phyloP scores from a whole-genome alignment of 2,329 filamentous ascomycete species.

The Pleoardoris graminearum region DNA sequence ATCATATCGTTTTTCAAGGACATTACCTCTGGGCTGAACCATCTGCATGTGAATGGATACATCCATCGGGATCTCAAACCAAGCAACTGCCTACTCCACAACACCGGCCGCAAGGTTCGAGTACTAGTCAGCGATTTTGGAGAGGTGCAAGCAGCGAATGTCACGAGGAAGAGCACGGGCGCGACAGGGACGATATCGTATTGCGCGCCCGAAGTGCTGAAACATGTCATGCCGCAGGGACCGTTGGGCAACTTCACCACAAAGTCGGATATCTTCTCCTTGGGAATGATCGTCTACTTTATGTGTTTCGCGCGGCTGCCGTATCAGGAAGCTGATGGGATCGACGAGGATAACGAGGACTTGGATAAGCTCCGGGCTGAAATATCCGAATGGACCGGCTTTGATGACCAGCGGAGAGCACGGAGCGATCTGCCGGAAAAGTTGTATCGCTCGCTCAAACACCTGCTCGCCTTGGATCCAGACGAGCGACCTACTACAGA shows the following conservation, averaged over 20 bases:
- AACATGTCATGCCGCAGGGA: conserved; percentile 64
- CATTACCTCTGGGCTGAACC: conserved; percentile 87
- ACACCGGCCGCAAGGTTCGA: conserved; percentile 68
- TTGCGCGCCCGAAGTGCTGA: conserved; percentile 91
- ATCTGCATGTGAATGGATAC: conserved; percentile 88
- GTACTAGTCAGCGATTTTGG: conserved; percentile 98
- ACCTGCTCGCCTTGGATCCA: conserved; percentile 77
- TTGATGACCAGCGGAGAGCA: conserved; percentile 73
- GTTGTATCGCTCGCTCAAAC: conserved; percentile 82
- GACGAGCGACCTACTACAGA: conserved; percentile 77
- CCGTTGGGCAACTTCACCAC: conserved; percentile 90
- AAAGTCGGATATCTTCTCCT: conserved; percentile 96
- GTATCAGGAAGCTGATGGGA: conserved; percentile 78
- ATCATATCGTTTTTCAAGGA: conserved; percentile 97
- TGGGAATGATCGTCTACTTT: conserved; percentile 98
- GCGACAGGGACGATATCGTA: conserved; percentile 97
- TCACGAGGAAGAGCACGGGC: conserved; percentile 82
- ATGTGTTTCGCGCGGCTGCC: conserved; percentile 92
- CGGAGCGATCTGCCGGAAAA: conserved; percentile 82
- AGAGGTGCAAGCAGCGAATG: conserved; percentile 86
- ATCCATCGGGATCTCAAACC: conserved; percentile 97
- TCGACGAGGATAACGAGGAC: conserved; percentile 91
- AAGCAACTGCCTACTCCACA: conserved; percentile 89
- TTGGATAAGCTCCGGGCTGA: conserved; percentile 82
- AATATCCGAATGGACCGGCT: conserved; percentile 85